Evolutionary conservation across 2,329 filamentous ascomycete genomes (phyloP).

Genomic region (Nemania serpens): DNA sequence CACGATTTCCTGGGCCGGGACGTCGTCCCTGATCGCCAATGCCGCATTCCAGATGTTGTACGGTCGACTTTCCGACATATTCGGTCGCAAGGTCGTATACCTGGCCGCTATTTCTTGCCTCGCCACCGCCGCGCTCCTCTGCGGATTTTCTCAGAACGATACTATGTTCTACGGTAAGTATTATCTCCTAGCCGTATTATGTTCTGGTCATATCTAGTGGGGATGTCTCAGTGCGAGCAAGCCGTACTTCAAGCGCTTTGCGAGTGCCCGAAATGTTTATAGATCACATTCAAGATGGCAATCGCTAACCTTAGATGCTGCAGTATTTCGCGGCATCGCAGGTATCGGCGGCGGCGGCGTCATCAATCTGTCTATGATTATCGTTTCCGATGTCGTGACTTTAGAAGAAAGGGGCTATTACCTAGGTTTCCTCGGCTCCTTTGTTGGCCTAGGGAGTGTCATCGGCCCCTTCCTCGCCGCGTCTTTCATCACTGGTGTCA

Average conservation of each 20-base stretch:
- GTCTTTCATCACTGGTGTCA: conserved; percentile 23
- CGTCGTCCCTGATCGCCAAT: conserved; percentile 33
- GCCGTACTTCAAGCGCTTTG: not conserved
- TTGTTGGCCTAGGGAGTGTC: conserved; percentile 33
- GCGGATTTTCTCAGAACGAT: conserved; percentile 35
- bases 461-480: conserved; percentile 38
- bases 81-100: conserved; percentile 48
- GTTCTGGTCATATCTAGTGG: too few relatives aligned
- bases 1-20: conserved; percentile 31
- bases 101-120: conserved; percentile 48
- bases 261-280: not conserved
- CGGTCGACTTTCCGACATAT: conserved; percentile 53
- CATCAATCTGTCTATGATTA: conserved; percentile 42
- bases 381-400: conserved; percentile 44
- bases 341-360: conserved; percentile 40
- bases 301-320: not conserved
- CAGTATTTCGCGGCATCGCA: conserved; percentile 37
- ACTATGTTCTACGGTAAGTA: conserved; percentile 35
- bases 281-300: not conserved
- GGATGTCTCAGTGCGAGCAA: too few relatives aligned
- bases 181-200: not conserved
- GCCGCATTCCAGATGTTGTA: conserved; percentile 52
- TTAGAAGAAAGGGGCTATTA: conserved; percentile 45
- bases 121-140: conserved; percentile 48
- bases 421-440: conserved; percentile 39